Percentiles rank a stretch among this genome's conserved stretches.
Conservation (phyloP, 768 basidiomycete species). For the Crepidotus variabilis region DNA sequence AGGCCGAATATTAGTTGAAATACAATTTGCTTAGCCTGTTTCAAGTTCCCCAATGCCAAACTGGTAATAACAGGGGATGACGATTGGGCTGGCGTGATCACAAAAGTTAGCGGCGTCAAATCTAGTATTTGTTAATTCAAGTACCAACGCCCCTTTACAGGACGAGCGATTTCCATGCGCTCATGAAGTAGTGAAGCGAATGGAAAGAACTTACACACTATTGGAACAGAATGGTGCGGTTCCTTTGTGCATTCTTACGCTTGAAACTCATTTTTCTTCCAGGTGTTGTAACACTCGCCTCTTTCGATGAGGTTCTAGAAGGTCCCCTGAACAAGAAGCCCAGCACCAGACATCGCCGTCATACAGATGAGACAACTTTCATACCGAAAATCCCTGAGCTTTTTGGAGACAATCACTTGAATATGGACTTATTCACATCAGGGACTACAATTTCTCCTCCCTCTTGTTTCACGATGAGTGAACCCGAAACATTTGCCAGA, state of each 20-base stretch:
- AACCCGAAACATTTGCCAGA: too few species aligned
- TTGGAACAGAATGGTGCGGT: neutral
- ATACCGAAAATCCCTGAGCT: too few species aligned
- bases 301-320: too few species aligned
- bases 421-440: too few species aligned
- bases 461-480: too few species aligned
- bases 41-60: neutral
- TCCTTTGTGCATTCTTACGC: neutral
- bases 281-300: too few species aligned
- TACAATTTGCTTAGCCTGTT: neutral
- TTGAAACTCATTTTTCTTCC: too few species aligned
- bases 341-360: too few species aligned
- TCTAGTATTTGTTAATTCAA: neutral
- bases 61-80: neutral
- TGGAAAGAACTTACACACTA: neutral
- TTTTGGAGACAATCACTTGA: too few species aligned
- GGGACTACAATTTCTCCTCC: too few species aligned
- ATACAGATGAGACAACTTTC: too few species aligned
- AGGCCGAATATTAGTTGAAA: neutral
- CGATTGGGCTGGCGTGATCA: neutral
- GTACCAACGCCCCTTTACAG: neutral
- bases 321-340: too few species aligned
- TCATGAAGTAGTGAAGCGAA: neutral
- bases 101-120: neutral
- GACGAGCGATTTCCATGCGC: neutral